A percentile compares a stretch with the other conserved stretches of the same genome.
These are phyloP conservation scores for Phialophora verrucosa DNA, from an alignment of 2,329 filamentous ascomycete species.

Conservation along the genomic window DNA sequence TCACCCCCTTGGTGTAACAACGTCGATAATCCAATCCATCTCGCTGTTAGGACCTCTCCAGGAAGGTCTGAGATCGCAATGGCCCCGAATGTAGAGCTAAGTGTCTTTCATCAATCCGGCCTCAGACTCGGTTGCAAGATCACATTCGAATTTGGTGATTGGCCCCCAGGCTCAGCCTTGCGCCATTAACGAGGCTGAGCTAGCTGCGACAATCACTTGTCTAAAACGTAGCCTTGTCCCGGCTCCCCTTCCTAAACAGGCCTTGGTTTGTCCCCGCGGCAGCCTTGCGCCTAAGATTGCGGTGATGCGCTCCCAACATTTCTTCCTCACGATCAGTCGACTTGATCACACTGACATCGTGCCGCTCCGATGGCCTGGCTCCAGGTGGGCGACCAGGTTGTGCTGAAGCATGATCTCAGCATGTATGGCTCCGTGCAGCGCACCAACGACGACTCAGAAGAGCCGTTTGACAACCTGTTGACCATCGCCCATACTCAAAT, in stretches of 20 bases:
- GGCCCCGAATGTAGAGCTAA: too few species aligned
- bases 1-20: background rate
- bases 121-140: too few species aligned
- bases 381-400: conserved; percentile 48
- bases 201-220: too few species aligned
- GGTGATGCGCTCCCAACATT: background rate
- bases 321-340: background rate
- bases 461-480: conserved; percentile 43
- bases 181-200: too few species aligned
- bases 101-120: too few species aligned
- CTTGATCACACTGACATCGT: conserved; percentile 1
- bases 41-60: too few species aligned
- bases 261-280: background rate
- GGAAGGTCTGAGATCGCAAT: too few species aligned
- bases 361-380: conserved; percentile 35
- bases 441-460: conserved; percentile 39
- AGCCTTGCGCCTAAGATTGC: background rate
- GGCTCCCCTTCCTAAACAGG: background rate
- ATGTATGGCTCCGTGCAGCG: conserved; percentile 54
- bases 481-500: conserved; percentile 42
- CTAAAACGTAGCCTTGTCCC: background rate
- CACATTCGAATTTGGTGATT: too few species aligned
- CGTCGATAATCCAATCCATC: background rate
- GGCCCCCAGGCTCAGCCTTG: too few species aligned
- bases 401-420: conserved; percentile 47